phyloP scores from a whole-genome alignment of 2,329 filamentous ascomycete genomes.

The Colletotrichum sp. region DNA sequence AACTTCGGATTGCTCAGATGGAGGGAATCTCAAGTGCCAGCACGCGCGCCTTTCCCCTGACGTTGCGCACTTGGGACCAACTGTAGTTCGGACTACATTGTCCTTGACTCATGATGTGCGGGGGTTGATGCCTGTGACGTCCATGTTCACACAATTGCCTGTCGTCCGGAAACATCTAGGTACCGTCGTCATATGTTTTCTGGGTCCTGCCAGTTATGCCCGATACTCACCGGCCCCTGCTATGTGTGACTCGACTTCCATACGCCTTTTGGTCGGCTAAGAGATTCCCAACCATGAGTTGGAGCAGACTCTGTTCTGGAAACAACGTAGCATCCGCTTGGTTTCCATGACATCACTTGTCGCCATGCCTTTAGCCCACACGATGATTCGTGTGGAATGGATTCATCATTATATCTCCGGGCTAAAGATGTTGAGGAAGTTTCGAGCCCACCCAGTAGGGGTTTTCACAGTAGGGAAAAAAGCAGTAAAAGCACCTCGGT shows the following conservation, averaged over 20 bases:
- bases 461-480: too few relatives aligned
- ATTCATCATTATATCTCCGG: background rate
- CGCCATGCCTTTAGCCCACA: background rate
- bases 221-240: background rate
- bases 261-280: background rate
- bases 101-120: background rate
- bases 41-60: background rate
- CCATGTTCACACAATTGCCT: background rate
- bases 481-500: too few relatives aligned
- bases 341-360: background rate
- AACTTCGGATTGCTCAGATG: background rate
- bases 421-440: background rate
- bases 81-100: background rate
- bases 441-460: too few relatives aligned
- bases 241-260: background rate
- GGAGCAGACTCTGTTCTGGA: background rate
- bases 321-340: background rate
- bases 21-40: background rate
- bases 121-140: background rate
- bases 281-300: background rate
- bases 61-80: background rate
- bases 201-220: background rate
- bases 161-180: background rate
- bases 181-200: background rate
- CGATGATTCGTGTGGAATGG: background rate